Conservation (phyloP, 1,284 basidiomycete species). For the Rhodotorula sp. region DNA sequence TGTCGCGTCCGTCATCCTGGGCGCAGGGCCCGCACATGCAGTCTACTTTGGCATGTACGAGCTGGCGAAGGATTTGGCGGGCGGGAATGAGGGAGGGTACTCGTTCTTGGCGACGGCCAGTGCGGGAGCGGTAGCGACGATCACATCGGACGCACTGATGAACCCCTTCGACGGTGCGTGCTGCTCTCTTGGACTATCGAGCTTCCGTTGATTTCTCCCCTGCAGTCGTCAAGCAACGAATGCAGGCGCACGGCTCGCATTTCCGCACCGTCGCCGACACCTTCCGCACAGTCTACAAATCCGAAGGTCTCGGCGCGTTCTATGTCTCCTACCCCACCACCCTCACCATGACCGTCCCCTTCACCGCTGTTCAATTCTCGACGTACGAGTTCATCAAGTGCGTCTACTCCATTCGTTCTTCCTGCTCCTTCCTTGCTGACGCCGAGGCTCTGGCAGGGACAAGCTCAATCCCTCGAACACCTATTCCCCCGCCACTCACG, state of each 20-base stretch:
- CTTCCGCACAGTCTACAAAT: slow-evolving; percentile 76
- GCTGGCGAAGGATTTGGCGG: slow-evolving; percentile 86
- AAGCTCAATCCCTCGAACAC: slow-evolving; percentile 78
- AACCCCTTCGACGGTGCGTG: slow-evolving; percentile 95
- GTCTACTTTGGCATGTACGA: slow-evolving; percentile 98
- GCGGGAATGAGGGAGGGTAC: slow-evolving; percentile 78
- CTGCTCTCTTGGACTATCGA: neutral
- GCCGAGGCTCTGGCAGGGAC: slow-evolving; percentile 47
- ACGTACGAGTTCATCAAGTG: slow-evolving; percentile 90
- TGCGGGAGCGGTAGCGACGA: slow-evolving; percentile 91
- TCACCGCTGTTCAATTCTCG: slow-evolving; percentile 96
- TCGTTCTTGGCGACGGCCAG: slow-evolving; percentile 80
- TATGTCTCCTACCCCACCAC: slow-evolving; percentile 99
- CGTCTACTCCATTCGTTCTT: neutral
- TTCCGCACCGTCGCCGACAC: slow-evolving; percentile 81
- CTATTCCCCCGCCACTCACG: slow-evolving; percentile 90
- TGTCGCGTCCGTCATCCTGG: slow-evolving; percentile 93
- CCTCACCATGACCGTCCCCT: slow-evolving; percentile 92
- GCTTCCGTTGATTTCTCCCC: neutral
- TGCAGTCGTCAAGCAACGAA: slow-evolving; percentile 95
- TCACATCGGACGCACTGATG: slow-evolving; percentile 96
- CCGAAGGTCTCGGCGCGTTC: slow-evolving; percentile 87
- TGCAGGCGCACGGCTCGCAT: slow-evolving; percentile 92
- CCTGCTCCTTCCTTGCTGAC: neutral
- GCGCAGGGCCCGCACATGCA: slow-evolving; percentile 96